Base-by-base conservation (phyloP, 2,329 filamentous ascomycete genomes). In the Aspergillus flavus region DNA sequence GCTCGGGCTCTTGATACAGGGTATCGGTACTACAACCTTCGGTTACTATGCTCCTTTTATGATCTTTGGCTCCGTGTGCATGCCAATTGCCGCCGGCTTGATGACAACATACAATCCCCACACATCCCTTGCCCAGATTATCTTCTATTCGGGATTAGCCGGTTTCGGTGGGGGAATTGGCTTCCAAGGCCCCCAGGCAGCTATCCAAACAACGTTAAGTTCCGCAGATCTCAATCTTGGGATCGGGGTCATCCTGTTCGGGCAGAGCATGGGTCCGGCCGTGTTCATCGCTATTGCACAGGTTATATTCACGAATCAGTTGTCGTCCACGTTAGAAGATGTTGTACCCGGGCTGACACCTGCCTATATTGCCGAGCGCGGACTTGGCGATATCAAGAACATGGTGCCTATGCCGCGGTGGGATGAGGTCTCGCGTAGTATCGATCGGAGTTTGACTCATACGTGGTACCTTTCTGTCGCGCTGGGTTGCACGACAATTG, bases 281-380 rank as follows among this genome's bases (percentile, higher is more conserved):
- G 68, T 87, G 0, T 86, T 86, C 64, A 79, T 87, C 54, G 80
- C 81, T 2, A 81, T 85, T 57, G 84, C 78, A 2, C 82, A 86
- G 67, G 82, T 80, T 57, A 77, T 86, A 28, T 85, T 87, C 63
- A 80, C 78, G 53, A 85, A 84, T 66, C 72, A 76, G 10, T 78
- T 88, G 14, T 66, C 61, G 19, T 61, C 62, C 4, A 66, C n/a
- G 28, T 62, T 71, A n/a, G 16, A 53, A 46, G 39, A 56, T 11
- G 7, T 69, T 12, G 30, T 68, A 16, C 63, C 69, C 2, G 68
- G 64, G 1, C 23, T 69, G 28, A 63, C 57, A 16, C 57, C 66
- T 28, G 56, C 39, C 4, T 63, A 62, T 60, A 64, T 72, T 19
- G 64, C 59, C 54, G 12, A 66, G 6, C 63, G 61, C 19, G 67